phyloP scores from a whole-genome alignment of 352 stramenopile genomes.

The Phytophthora pseudosyringae region DNA sequence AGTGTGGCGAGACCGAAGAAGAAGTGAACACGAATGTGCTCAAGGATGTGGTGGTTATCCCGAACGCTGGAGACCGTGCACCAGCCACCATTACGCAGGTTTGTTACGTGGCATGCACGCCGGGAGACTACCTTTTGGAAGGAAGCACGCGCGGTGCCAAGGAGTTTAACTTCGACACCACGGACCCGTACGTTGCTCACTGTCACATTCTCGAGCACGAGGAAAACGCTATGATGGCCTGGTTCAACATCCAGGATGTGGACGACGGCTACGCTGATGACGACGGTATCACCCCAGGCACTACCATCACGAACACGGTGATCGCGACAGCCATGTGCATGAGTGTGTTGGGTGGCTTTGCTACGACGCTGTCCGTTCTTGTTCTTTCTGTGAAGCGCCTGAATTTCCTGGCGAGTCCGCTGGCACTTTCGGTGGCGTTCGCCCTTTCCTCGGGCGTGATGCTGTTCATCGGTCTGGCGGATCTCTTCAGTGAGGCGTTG shows the following conservation, averaged over 20 bases:
- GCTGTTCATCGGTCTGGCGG: constrained; percentile 69
- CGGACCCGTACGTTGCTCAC: constrained; percentile 75
- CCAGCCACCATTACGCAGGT: constrained; percentile 62
- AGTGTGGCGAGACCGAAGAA: constrained; percentile 72
- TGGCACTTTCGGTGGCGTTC: constrained; percentile 58
- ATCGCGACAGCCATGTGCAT: constrained; percentile 69
- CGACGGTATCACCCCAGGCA: constrained; percentile 41
- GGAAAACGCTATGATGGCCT: constrained; percentile 83
- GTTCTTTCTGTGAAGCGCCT: constrained; percentile 63
- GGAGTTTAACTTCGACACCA: constrained; percentile 77
- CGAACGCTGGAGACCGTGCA: constrained; percentile 55
- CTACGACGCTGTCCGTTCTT: constrained; percentile 62
- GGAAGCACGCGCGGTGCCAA: constrained; percentile 54
- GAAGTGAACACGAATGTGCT: constrained; percentile 68
- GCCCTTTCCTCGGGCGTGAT: constrained; percentile 76
- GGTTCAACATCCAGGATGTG: constrained; percentile 65
- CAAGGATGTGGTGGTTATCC: constrained; percentile 77
- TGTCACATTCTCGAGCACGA: constrained; percentile 85
- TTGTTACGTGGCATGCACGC: constrained; percentile 82
- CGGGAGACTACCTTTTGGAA: constrained; percentile 66
- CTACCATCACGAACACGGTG: constrained; percentile 52
- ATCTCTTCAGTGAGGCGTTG: constrained; percentile 58
- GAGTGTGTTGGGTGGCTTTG: constrained; percentile 71
- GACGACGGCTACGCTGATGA: constrained; percentile 51
- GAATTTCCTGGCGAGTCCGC: constrained; percentile 59